These are phyloP conservation scores for Barnettozyma sp. DNA, from an alignment of 805 yeast species.

Conservation along the genomic window DNA sequence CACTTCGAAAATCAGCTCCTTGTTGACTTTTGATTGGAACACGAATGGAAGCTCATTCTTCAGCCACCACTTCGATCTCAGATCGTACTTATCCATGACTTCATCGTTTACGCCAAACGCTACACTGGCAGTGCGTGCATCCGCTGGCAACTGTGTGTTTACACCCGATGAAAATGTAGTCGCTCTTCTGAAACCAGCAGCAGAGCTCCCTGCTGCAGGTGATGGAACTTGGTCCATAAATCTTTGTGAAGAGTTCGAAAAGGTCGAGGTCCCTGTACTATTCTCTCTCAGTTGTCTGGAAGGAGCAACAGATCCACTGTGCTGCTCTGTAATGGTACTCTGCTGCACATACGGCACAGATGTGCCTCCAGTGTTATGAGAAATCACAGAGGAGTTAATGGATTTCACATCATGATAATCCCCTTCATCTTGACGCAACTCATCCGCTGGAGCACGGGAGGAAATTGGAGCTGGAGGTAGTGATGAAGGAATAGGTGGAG, in stretches of 20 bases:
- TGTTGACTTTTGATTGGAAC: constrained; percentile 34
- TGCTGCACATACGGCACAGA: background rate
- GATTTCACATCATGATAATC: constrained; percentile 6
- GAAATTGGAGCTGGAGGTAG: constrained; percentile 8
- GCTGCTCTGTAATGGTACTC: constrained; percentile 1
- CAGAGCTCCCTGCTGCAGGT: too few relatives aligned
- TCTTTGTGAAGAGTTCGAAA: constrained; percentile 3
- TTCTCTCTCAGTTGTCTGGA: constrained; percentile 6
- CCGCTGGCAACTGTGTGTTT: too few relatives aligned
- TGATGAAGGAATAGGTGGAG: constrained; percentile 6
- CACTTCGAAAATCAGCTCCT: constrained; percentile 54
- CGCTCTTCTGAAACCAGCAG: constrained; percentile 11
- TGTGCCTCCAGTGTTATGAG: constrained; percentile 2
- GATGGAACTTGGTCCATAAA: constrained; percentile 6
- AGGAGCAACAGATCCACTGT: constrained; percentile 4
- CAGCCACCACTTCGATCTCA: constrained; percentile 61
- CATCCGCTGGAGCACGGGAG: constrained; percentile 5
- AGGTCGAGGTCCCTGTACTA: constrained; percentile 6
- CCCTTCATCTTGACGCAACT: background rate
- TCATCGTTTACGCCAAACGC: background rate
- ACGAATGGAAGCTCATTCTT: constrained; percentile 47
- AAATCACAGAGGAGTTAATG: constrained; percentile 7
- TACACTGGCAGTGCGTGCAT: background rate
- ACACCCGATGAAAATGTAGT: constrained; percentile 18
- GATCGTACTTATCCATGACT: constrained; percentile 19